Base-by-base conservation (phyloP, 2,329 filamentous ascomycete species). In the Tolypocladium ophioglossoides region DNA sequence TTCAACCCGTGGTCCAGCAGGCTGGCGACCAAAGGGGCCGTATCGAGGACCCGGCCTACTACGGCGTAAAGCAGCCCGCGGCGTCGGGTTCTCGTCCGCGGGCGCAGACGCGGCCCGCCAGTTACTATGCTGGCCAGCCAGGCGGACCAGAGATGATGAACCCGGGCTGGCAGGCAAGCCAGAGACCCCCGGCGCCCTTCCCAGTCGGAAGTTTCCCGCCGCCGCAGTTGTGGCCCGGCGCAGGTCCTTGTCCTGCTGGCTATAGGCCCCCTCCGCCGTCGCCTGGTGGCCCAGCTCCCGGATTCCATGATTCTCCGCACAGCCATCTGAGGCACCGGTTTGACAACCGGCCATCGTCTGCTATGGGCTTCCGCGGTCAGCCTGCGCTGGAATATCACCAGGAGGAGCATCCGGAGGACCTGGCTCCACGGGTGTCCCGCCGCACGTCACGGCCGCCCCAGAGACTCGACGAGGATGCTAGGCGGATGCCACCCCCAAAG, bases 401-500 rank as follows among this genome's bases (percentile, higher is more conserved):
- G 2, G 69, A 73, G 12, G 72, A 74, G 4, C 75, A 72, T 50
- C 72, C 75, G 2, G 70, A 72, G 12, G 68, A 74, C 5, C 64
- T 70, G 32, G 63, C 68, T 3, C 64, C 68, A 14, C 64, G 63
- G 4, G 56, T 75, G 1, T 50, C 66, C 6, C 70, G 76, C 30
- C 73, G 74, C 24, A 58, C 71, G n/a, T 79, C 78, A 1, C 62
- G 69, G 37, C 67, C 67, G 37, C 67, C 67, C 14, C 72, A 66
- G 61, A 74, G 71, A 53, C 63, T 68, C 9, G 70, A 75, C 0
- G 73, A 78, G 1, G 76, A 78, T 52, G 70, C 73, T 35, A 66
- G 62, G 51, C 68, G 70, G 34, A 78, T 79, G 77, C 78, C 78
- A 24, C 77, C 78, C 12, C 77, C 77, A 4, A 63, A 63, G 2